A percentile compares a stretch with the other conserved stretches of the same genome.
These are phyloP conservation scores for Xylaria polymorpha DNA, from an alignment of 2,329 filamentous ascomycete genomes.

Conservation along the genomic window DNA sequence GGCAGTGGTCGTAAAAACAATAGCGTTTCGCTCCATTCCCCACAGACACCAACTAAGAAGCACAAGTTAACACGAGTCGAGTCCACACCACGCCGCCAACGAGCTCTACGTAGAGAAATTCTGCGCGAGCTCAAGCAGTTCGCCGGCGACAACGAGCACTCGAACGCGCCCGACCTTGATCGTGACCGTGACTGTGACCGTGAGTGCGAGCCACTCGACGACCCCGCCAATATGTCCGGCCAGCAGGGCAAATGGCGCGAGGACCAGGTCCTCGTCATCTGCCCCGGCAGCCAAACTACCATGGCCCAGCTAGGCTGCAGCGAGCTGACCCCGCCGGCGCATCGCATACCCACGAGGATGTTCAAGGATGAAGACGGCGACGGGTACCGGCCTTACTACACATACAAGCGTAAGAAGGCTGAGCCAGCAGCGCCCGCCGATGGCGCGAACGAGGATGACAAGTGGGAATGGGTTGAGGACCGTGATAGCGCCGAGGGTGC, in stretches of 20 bases:
- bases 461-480: slow-evolving; percentile 85
- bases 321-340: slow-evolving; percentile 90
- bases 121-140: slow-evolving; percentile 18
- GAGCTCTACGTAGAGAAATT: slow-evolving; percentile 37
- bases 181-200: neutral
- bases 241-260: slow-evolving; percentile 71
- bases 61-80: neutral
- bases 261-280: slow-evolving; percentile 76
- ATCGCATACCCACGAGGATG: slow-evolving; percentile 92
- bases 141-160: slow-evolving; percentile 3
- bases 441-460: slow-evolving; percentile 65
- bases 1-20: neutral
- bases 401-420: slow-evolving; percentile 71
- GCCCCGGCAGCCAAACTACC: slow-evolving; percentile 87
- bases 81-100: slow-evolving; percentile 35
- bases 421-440: slow-evolving; percentile 43
- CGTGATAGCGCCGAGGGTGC: slow-evolving; percentile 88
- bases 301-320: slow-evolving; percentile 90
- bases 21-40: neutral
- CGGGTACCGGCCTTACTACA: slow-evolving; percentile 80
- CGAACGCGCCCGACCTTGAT: neutral
- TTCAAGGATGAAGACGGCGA: slow-evolving; percentile 85
- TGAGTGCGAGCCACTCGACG: neutral
- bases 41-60: slow-evolving; percentile 18
- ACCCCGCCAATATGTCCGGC: slow-evolving; percentile 60